Percentiles rank a stretch among this genome's conserved stretches.
Conservation (phyloP, 179 eudicot species). For the Amaranthus tricolor region DNA sequence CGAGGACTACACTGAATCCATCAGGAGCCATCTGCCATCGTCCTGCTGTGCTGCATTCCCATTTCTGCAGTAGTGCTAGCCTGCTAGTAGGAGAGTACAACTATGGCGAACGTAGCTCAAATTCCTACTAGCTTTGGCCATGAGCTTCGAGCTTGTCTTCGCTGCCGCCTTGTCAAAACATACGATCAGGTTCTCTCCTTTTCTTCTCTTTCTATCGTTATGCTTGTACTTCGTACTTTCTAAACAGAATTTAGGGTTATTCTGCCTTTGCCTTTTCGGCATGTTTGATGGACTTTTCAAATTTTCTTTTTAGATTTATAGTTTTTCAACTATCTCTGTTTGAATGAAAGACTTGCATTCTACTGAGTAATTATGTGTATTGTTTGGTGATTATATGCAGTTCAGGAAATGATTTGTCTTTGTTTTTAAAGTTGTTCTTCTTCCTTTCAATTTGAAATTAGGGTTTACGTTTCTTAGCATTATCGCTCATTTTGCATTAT, state of each 20-base stretch:
- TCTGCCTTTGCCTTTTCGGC: no score
- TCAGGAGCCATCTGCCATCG: no score
- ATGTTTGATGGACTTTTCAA: no score
- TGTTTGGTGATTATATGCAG: slow-evolving; percentile 28
- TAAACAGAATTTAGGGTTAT: background rate
- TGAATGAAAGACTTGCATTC: background rate
- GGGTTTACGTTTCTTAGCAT: no score
- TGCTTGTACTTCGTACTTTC: no score
- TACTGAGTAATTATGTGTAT: no score
- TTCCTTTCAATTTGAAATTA: no score
- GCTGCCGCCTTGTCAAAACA: slow-evolving; percentile 90
- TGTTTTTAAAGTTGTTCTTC: no score
- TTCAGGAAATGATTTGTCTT: slow-evolving; percentile 44
- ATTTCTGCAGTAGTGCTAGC: background rate
- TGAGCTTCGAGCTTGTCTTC: slow-evolving; percentile 92
- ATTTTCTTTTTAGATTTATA: slow-evolving; percentile 4
- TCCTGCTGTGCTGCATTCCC: no score
- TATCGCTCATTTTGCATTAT: no score
- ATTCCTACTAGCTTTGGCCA: slow-evolving; percentile 94
- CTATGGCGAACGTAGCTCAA: slow-evolving; percentile 53
- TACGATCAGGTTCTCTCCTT: slow-evolving; percentile 64
- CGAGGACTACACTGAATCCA: no score
- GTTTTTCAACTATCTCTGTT: background rate
- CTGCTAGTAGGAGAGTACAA: background rate
- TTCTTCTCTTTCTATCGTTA: background rate